Evolutionary conservation across 371 early-diverging fungal genomes (phyloP).

Genomic region (Lichtheimia corymbifera): DNA sequence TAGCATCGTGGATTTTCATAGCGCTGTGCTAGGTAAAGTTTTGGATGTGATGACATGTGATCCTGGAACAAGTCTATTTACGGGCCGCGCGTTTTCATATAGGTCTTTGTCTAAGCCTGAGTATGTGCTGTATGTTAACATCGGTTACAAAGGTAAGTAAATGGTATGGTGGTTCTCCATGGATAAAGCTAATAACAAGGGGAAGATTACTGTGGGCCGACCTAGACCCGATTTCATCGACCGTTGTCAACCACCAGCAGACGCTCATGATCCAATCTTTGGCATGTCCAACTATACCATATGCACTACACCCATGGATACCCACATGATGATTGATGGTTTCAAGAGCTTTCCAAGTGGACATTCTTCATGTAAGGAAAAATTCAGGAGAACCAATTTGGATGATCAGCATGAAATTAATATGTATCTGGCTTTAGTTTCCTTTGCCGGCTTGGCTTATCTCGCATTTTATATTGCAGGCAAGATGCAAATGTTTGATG

Average conservation of each 20-base stretch:
- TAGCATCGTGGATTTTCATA: constrained; percentile 27
- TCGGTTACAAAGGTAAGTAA: constrained; percentile 49
- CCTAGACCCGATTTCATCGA: constrained; percentile 92
- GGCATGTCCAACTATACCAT: constrained; percentile 58
- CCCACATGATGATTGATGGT: constrained; percentile 72
- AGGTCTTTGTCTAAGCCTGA: constrained; percentile 62
- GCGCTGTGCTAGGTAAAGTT: constrained; percentile 26
- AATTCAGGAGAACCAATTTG: not conserved
- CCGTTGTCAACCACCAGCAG: constrained; percentile 74
- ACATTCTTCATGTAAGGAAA: constrained; percentile 72
- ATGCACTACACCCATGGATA: constrained; percentile 39
- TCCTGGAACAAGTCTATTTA: not conserved
- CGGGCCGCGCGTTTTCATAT: not conserved
- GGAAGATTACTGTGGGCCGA: constrained; percentile 63
- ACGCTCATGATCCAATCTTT: constrained; percentile 53
- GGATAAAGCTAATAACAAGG: constrained; percentile 2
- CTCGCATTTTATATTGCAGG: constrained; percentile 73
- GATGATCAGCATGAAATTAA: constrained; percentile 2
- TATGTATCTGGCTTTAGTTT: constrained; percentile 32
- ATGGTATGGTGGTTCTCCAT: not conserved
- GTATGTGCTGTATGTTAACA: constrained; percentile 72
- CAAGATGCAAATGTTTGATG: constrained; percentile 69
- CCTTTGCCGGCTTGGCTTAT: constrained; percentile 76
- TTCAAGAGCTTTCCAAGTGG: constrained; percentile 94
- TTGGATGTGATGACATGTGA: not conserved